Evolutionary conservation across 345 rosid species (phyloP).

Genomic region (Murraya paniculata): DNA sequence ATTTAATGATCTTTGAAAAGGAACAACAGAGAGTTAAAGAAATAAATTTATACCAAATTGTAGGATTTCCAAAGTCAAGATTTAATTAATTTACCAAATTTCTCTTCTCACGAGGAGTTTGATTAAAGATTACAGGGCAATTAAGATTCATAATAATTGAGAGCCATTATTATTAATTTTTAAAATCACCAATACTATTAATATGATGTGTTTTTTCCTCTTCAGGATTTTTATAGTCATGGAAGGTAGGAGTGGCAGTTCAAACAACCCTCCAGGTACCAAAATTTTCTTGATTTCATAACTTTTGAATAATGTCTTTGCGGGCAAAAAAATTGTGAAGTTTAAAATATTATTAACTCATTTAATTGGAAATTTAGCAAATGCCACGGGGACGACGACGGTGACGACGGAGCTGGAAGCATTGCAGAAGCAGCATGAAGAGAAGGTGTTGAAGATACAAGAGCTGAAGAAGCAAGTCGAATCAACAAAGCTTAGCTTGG

Average conservation of each 20-base stretch:
- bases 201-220: not conserved
- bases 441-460: constrained; percentile 34
- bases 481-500: constrained; percentile 29
- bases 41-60: not conserved
- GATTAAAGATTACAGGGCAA: not conserved
- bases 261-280: not conserved
- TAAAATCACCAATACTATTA: too few species aligned
- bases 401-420: constrained; percentile 34
- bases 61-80: not conserved
- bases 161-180: too few species aligned
- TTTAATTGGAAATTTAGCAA: not conserved
- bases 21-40: not conserved
- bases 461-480: constrained; percentile 43
- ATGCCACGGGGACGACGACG: fast-evolving
- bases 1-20: too few species aligned
- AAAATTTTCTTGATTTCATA: too few species aligned
- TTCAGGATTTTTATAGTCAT: not conserved
- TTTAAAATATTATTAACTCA: too few species aligned
- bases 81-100: not conserved
- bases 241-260: not conserved
- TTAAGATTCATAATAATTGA: too few species aligned
- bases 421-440: constrained; percentile 37
- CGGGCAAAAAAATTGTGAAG: too few species aligned
- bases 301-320: too few species aligned
- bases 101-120: not conserved